Base-by-base conservation (phyloP, 257 asterid genomes). In the Paulownia fortunei region DNA sequence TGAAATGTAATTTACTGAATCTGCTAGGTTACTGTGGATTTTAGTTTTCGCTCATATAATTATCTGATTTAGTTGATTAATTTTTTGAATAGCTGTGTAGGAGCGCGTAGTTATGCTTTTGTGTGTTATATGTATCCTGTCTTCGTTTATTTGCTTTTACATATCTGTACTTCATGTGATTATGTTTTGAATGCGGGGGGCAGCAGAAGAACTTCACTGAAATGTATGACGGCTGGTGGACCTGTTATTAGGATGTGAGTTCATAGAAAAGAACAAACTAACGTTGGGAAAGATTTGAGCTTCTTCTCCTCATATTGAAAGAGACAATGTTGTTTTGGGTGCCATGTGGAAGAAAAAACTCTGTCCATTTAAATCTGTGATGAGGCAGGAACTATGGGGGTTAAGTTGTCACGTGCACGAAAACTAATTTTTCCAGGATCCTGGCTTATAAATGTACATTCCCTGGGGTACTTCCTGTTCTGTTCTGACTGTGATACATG, bases 1-100 rank as follows among this genome's bases (percentile, higher is more conserved):
- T 74, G 72, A 44, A 51, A 42, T 79, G 83, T 79, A 73, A 64
- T 39, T 56, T 34, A 70, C 78, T 26, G 75, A 52, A 52, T 61
- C 56, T 79, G 36, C 39, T 32, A 0, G n/a, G 47, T 37, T 65
- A 18, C 41, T 47, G 68, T 64, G 65, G 72, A 52, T 65, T 81
- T 59, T 8, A 13, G 68, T 21, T 41, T 34, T 44, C 21, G 56
- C 46, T 55, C 19, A 21, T 64, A 1, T 18, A 30, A 26, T 56
- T 77, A 36, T 36, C 27, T 32, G 47, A 32, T 39, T 80, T 51
- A 41, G 18, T 19, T 61, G 46, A 56, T 71, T 66, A 8, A 3
- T 64, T 62, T 46, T 30, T 69, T 36, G 44, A 70, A 36, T 36
- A 52, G 61, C 62, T 52, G 15, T 69, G 11, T 62, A 26, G 36